Percentiles rank a stretch among this genome's conserved stretches.
These are phyloP conservation scores for Salinomyces thailandicus DNA, from an alignment of 2,329 filamentous ascomycete genomes.

Conservation along the genomic window DNA sequence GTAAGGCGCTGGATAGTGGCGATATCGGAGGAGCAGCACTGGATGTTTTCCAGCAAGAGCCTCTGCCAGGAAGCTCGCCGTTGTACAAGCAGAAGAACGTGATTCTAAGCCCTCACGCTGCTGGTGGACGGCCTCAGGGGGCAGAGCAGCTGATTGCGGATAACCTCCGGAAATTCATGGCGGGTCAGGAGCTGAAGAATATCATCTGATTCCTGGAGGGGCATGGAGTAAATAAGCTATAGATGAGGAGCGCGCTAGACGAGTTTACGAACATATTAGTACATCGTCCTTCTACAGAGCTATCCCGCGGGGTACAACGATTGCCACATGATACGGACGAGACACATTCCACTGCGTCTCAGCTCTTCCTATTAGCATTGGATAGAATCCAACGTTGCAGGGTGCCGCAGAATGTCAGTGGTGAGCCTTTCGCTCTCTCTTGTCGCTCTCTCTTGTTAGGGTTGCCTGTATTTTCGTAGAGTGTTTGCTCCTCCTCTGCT, in stretches of 20 bases:
- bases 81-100: constrained; percentile 45
- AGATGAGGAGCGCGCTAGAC: not conserved
- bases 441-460: no score
- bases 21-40: constrained; percentile 41
- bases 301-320: no score
- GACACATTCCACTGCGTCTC: no score
- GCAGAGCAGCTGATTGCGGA: constrained; percentile 50
- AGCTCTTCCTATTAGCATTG: no score
- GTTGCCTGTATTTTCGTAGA: no score
- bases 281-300: no score
- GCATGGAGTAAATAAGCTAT: not conserved
- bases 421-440: no score
- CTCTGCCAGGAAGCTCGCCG: constrained; percentile 37
- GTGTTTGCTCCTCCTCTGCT: no score
- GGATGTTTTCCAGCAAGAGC: constrained; percentile 42
- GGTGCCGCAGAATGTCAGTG: no score
- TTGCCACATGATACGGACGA: no score
- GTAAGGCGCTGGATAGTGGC: constrained; percentile 35
- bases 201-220: constrained; percentile 27
- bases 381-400: no score
- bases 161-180: constrained; percentile 50
- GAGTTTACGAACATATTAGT: no score
- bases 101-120: constrained; percentile 48
- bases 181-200: constrained; percentile 51
- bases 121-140: constrained; percentile 51